Conservation (phyloP, 2,329 filamentous ascomycete species). For the Catunica adiposa region DNA sequence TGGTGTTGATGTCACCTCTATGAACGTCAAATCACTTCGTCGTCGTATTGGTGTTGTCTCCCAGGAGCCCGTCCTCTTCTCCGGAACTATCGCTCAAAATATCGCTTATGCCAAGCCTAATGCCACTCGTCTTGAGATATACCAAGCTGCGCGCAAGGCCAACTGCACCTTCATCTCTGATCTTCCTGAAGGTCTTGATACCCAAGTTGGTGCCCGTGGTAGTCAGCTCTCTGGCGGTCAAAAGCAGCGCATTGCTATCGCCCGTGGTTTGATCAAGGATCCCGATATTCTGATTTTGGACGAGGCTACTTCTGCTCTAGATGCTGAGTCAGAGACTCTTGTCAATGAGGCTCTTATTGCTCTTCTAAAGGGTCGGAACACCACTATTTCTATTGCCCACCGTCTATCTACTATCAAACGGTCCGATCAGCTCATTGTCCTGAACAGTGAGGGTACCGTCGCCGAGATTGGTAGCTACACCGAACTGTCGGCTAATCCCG, state of each 20-base stretch:
- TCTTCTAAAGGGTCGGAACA: slow-evolving; percentile 73
- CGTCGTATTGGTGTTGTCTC: slow-evolving; percentile 88
- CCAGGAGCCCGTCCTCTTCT: slow-evolving; percentile 88
- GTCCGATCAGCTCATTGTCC: slow-evolving; percentile 84
- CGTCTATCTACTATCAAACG: slow-evolving; percentile 91
- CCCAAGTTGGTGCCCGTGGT: slow-evolving; percentile 77
- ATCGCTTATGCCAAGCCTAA: slow-evolving; percentile 79
- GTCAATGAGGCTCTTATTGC: slow-evolving; percentile 79
- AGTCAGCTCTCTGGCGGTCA: slow-evolving; percentile 91
- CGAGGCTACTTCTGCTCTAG: slow-evolving; percentile 86
- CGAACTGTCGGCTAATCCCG: slow-evolving; percentile 52
- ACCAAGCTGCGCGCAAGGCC: slow-evolving; percentile 72
- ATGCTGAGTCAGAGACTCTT: slow-evolving; percentile 90
- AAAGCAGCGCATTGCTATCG: slow-evolving; percentile 95
- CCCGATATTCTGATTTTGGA: slow-evolving; percentile 95
- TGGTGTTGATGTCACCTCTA: slow-evolving; percentile 61
- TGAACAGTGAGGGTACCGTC: slow-evolving; percentile 71
- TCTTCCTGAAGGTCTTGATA: slow-evolving; percentile 90
- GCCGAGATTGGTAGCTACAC: slow-evolving; percentile 79
- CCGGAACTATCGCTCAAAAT: slow-evolving; percentile 69
- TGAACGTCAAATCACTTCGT: slow-evolving; percentile 88
- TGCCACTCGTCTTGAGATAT: slow-evolving; percentile 64
- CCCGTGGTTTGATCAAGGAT: slow-evolving; percentile 81
- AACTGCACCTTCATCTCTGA: slow-evolving; percentile 96
- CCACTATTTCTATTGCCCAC: slow-evolving; percentile 95